Percentiles rank a stretch among this genome's conserved stretches.
Conservation (phyloP, 805 yeast species). For the Starmerella cellae region DNA sequence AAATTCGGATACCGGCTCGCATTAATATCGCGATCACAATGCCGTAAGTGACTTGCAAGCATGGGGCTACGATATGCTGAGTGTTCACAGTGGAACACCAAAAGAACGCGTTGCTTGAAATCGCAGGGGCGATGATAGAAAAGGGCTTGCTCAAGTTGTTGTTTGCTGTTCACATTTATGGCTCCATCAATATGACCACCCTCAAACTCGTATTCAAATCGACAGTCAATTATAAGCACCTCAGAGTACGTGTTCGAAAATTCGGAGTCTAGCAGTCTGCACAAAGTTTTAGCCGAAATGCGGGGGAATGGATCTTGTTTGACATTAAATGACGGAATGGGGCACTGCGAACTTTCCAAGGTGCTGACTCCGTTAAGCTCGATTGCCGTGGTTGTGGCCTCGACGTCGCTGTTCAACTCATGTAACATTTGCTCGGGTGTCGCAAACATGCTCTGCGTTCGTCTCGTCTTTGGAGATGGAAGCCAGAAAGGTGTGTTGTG, state of each 20-base stretch:
- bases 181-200: constrained; percentile 92
- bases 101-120: constrained; percentile 32
- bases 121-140: constrained; percentile 19
- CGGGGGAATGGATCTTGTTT: constrained; percentile 56
- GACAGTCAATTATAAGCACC: constrained; percentile 61
- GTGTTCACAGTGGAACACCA: constrained; percentile 90
- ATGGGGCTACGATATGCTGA: constrained; percentile 88
- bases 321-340: constrained; percentile 33
- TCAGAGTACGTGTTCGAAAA: constrained; percentile 41
- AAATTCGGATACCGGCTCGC: constrained; percentile 65
- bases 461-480: constrained; percentile 32
- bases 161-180: constrained; percentile 57
- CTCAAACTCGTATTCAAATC: constrained; percentile 79
- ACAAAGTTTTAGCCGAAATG: constrained; percentile 45
- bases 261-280: constrained; percentile 45
- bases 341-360: constrained; percentile 19
- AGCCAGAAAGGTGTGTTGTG: constrained; percentile 9
- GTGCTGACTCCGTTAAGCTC: constrained; percentile 7
- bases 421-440: constrained; percentile 36
- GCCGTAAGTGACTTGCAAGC: constrained; percentile 75
- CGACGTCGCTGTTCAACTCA: constrained; percentile 18
- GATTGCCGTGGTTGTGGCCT: not conserved
- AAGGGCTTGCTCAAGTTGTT: constrained; percentile 50
- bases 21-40: constrained; percentile 65
- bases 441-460: constrained; percentile 60